phyloP scores from a whole-genome alignment of 106 monocot genomes.

The Gastrodia elata region DNA sequence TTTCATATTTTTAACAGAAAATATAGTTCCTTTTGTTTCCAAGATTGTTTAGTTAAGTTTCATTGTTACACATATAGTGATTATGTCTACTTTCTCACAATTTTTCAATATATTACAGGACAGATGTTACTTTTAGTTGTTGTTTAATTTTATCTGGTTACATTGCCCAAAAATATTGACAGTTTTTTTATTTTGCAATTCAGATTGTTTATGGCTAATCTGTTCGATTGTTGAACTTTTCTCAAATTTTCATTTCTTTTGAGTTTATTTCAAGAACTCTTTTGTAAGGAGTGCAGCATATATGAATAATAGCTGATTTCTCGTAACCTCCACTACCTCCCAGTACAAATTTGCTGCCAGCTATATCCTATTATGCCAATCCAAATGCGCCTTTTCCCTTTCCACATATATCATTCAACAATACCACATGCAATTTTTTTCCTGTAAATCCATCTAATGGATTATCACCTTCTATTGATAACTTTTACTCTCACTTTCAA shows the following conservation, averaged over 20 bases:
- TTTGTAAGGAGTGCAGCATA: neutral
- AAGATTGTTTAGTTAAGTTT: neutral
- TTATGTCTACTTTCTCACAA: no score
- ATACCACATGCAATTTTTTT: constrained; percentile 3
- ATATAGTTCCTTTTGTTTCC: no score
- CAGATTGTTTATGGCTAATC: neutral
- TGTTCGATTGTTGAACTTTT: neutral
- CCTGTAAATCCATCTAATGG: constrained; percentile 8
- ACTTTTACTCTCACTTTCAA: constrained; percentile 10
- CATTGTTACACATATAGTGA: neutral
- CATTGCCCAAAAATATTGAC: neutral
- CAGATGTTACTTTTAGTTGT: neutral
- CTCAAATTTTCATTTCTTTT: neutral
- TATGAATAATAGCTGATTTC: constrained; percentile 11
- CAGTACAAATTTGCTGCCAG: constrained; percentile 12
- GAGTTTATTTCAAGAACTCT: neutral
- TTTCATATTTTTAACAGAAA: neutral
- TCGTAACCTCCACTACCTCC: constrained; percentile 17
- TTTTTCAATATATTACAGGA: no score
- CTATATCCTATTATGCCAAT: constrained; percentile 14
- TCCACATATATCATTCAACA: constrained; percentile 1
- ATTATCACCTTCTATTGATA: constrained; percentile 9
- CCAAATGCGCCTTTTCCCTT: neutral
- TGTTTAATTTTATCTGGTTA: neutral
- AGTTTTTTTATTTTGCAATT: neutral